These are phyloP conservation scores for Aspergillus heteromorphus DNA, from an alignment of 495 filamentous ascomycete genomes.

Conservation along the genomic window DNA sequence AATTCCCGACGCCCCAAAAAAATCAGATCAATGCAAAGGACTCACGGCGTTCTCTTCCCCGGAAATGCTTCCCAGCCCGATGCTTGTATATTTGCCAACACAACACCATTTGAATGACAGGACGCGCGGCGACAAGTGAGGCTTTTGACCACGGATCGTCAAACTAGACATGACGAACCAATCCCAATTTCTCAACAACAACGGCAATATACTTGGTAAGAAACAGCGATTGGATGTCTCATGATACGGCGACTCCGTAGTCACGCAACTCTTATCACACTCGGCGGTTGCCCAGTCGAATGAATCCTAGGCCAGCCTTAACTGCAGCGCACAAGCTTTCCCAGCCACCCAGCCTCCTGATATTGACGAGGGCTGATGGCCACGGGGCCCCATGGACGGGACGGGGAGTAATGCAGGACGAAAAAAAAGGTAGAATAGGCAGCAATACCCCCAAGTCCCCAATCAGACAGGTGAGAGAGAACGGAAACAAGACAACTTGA, in stretches of 20 bases:
- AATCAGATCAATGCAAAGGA: not conserved
- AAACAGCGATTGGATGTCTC: not conserved
- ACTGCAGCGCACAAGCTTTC: conserved; percentile 17
- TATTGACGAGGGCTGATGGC: conserved; percentile 4
- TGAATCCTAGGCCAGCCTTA: conserved; percentile 13
- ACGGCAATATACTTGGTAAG: not conserved
- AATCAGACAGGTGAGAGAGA: not conserved
- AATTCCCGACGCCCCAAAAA: not conserved
- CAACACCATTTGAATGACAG: not conserved
- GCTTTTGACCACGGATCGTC: not conserved
- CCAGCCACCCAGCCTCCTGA: conserved; percentile 38
- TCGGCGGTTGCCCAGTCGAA: conserved; percentile 8
- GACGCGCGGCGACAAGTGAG: not conserved
- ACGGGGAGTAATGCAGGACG: not conserved
- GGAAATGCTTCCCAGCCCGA: not conserved
- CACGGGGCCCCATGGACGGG: not conserved
- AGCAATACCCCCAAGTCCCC: not conserved
- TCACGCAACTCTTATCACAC: conserved; percentile 4
- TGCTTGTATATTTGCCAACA: not conserved
- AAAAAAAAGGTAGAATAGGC: not conserved
- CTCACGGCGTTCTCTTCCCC: not conserved
- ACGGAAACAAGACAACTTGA: conserved; percentile 6
- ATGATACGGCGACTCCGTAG: conserved; percentile 7
- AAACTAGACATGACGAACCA: not conserved
- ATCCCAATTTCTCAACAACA: not conserved